phyloP scores from a whole-genome alignment of 768 basidiomycete species.

The Mycena leptocephala region DNA sequence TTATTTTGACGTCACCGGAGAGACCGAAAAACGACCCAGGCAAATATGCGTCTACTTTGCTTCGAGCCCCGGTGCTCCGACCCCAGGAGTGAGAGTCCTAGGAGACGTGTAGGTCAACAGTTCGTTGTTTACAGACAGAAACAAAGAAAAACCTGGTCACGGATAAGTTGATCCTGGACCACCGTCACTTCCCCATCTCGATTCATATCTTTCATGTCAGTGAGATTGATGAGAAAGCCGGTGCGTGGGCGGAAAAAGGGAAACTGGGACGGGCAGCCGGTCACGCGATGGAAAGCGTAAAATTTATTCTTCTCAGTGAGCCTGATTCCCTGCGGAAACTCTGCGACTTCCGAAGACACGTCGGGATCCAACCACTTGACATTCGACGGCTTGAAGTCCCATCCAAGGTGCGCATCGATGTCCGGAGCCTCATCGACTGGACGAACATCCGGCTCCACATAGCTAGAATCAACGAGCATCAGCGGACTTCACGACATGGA shows the following conservation, averaged over 20 bases:
- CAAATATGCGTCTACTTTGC: not conserved
- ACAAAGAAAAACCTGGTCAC: conserved; percentile 4
- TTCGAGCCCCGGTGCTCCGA: not conserved
- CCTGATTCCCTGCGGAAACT: not conserved
- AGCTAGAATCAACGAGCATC: not conserved
- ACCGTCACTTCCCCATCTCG: conserved; percentile 4
- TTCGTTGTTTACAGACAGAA: not conserved
- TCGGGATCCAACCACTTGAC: conserved; percentile 7
- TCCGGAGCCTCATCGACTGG: conserved; percentile 5
- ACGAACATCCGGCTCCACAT: not conserved
- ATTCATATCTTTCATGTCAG: not conserved
- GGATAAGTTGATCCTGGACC: conserved; percentile 16
- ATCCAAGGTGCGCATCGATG: conserved; percentile 10
- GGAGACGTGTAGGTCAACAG: not conserved
- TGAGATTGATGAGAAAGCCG: conserved; percentile 4
- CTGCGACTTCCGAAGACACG: conserved; percentile 9
- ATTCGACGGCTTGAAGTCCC: conserved; percentile 6
- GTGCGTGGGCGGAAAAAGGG: not conserved
- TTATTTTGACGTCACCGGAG: not conserved
- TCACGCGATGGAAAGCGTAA: conserved; percentile 13
- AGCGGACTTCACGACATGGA: not conserved
- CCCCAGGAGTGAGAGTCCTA: conserved; percentile 24
- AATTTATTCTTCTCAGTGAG: not conserved
- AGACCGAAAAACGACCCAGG: conserved; percentile 21
- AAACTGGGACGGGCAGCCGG: not conserved